Conservation (phyloP, 768 basidiomycete species). For the Lactarius indigo region DNA sequence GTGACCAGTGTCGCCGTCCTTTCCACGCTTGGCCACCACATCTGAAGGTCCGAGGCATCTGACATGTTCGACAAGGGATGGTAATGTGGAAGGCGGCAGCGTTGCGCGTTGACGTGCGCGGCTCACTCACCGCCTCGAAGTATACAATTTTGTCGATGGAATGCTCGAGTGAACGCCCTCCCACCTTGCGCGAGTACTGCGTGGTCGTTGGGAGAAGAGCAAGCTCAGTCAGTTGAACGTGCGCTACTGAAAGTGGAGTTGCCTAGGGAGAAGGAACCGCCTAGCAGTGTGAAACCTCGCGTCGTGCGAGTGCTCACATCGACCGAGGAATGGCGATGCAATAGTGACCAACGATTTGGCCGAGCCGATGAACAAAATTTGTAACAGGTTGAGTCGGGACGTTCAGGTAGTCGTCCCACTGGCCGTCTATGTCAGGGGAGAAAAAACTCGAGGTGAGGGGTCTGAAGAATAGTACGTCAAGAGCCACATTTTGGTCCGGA, state of each 20-base stretch:
- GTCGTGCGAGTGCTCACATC: conserved; percentile 90
- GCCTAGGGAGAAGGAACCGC: conserved; percentile 86
- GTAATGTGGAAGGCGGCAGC: conserved; percentile 24
- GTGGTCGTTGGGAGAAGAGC: conserved; percentile 72
- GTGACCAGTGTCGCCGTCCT: conserved; percentile 38
- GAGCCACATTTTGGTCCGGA: conserved; percentile 87
- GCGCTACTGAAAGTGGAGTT: conserved; percentile 61
- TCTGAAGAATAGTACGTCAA: conserved; percentile 46
- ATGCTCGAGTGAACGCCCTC: conserved; percentile 86
- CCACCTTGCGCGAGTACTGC: conserved; percentile 86
- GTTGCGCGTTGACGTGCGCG: conserved; percentile 49
- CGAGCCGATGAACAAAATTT: conserved; percentile 92
- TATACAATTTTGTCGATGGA: conserved; percentile 81
- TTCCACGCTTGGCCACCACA: not conserved
- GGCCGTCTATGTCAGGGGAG: not conserved
- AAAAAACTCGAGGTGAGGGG: not conserved
- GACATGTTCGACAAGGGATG: not conserved
- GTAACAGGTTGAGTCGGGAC: conserved; percentile 78
- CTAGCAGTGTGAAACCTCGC: conserved; percentile 90
- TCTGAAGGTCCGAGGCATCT: not conserved
- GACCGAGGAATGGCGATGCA: conserved; percentile 71
- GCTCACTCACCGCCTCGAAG: conserved; percentile 88
- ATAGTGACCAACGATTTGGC: conserved; percentile 90
- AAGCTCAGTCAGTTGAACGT: conserved; percentile 64
- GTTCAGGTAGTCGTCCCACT: conserved; percentile 76